Conservation (phyloP, 306 rosid genomes). For the Quercus ilex region DNA sequence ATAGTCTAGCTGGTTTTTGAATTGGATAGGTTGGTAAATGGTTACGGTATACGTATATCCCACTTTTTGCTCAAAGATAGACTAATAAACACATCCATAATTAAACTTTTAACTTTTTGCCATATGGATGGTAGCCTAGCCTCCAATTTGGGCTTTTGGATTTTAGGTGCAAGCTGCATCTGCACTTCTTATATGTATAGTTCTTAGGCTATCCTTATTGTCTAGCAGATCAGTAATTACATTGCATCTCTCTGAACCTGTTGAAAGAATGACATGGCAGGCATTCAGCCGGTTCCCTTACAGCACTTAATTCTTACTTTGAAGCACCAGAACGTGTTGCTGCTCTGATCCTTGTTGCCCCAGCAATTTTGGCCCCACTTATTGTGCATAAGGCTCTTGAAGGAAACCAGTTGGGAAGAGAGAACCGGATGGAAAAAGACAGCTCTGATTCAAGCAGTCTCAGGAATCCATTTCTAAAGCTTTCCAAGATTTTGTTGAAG, state of each 20-base stretch:
- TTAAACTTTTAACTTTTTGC: not conserved
- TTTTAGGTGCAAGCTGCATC: constrained; percentile 1
- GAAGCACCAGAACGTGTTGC: constrained; percentile 90
- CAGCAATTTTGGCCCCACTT: constrained; percentile 77
- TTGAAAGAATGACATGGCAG: constrained; percentile 36
- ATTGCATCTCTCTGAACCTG: not conserved
- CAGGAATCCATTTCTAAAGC: constrained; percentile 40
- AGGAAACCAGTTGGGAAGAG: constrained; percentile 30
- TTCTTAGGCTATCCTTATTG: constrained; percentile 7
- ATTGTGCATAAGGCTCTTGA: constrained; percentile 29
- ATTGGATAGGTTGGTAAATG: not conserved
- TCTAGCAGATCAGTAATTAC: constrained; percentile 3
- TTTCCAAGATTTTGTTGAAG: constrained; percentile 47
- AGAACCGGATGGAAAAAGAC: constrained; percentile 41
- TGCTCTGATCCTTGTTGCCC: constrained; percentile 83
- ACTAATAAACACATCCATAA: not conserved
- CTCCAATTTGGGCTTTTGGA: not conserved
- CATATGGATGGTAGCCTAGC: not conserved
- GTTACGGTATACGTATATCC: not conserved
- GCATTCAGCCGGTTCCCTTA: constrained; percentile 93
- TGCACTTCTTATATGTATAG: not conserved
- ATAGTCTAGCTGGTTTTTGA: not conserved
- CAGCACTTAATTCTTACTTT: constrained; percentile 76
- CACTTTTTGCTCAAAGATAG: not conserved
- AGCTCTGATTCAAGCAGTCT: constrained; percentile 16